Evolutionary conservation across 108 stramenopile species (phyloP).

Genomic region (Nitzschia sp.): DNA sequence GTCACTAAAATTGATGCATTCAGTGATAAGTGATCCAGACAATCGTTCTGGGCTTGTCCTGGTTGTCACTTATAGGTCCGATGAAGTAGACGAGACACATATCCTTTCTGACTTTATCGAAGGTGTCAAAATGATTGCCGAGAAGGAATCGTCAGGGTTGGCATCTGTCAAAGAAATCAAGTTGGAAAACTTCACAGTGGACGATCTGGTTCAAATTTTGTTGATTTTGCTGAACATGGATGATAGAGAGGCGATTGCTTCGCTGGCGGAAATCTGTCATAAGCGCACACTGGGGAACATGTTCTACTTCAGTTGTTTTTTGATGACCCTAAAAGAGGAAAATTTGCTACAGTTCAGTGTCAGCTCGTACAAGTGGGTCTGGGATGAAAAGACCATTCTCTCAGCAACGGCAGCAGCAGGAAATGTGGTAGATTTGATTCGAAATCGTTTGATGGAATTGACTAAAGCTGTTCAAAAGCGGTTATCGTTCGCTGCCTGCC

Average conservation of each 20-base stretch:
- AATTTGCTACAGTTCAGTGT: background rate
- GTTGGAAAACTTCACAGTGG: background rate
- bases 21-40: background rate
- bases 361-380: background rate
- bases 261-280: slow-evolving; percentile 1
- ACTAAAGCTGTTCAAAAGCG: background rate
- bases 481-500: background rate
- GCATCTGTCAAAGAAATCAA: background rate
- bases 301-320: background rate
- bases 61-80: background rate
- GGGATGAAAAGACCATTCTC: background rate
- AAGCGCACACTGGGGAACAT: background rate
- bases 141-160: background rate
- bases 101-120: background rate
- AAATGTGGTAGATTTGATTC: background rate
- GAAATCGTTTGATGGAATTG: background rate
- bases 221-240: background rate
- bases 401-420: background rate
- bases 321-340: background rate
- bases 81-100: slow-evolving; percentile 2
- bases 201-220: background rate
- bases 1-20: background rate
- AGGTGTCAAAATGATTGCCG: background rate
- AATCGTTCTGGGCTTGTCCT: background rate
- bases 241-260: background rate